A percentile compares a stretch with the other conserved stretches of the same genome.
phyloP scores from a whole-genome alignment of 2,329 filamentous ascomycete genomes.

The Talaromyces sp. region DNA sequence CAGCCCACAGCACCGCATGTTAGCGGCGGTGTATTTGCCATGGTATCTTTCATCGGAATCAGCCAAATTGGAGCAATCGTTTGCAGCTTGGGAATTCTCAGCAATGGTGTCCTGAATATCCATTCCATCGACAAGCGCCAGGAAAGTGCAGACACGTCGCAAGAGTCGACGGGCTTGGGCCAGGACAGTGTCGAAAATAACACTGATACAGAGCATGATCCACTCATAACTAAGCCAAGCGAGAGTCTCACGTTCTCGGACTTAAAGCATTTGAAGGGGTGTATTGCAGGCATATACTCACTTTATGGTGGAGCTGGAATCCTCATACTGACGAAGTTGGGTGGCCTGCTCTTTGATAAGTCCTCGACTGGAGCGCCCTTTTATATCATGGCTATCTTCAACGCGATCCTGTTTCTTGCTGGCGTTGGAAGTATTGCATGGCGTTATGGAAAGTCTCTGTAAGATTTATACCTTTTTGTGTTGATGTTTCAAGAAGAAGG shows the following conservation, averaged over 20 bases:
- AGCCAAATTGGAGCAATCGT: conserved; percentile 97
- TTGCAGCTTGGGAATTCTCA: conserved; percentile 85
- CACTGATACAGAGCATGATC: conserved; percentile 26
- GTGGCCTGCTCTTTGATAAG: conserved; percentile 79
- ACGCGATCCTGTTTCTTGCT: conserved; percentile 61
- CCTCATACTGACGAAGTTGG: conserved; percentile 83
- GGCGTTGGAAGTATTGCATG: conserved; percentile 30
- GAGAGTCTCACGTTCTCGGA: conserved; percentile 28
- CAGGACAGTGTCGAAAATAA: not conserved
- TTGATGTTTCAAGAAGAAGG: not conserved
- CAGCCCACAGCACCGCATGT: conserved; percentile 70
- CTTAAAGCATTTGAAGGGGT: conserved; percentile 72
- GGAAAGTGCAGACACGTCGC: not conserved
- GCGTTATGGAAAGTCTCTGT: not conserved
- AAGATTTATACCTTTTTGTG: not conserved
- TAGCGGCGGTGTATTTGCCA: conserved; percentile 65
- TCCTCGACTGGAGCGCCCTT: conserved; percentile 76
- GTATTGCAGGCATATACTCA: conserved; percentile 91
- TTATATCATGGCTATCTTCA: conserved; percentile 90
- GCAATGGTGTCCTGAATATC: conserved; percentile 66
- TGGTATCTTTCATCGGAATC: conserved; percentile 78
- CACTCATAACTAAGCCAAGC: conserved; percentile 28
- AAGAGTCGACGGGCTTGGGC: conserved; percentile 10
- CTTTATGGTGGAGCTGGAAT: conserved; percentile 88
- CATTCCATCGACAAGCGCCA: conserved; percentile 9